phyloP scores from a whole-genome alignment of 177 flowering plant species.

The Telopea speciosissima region DNA sequence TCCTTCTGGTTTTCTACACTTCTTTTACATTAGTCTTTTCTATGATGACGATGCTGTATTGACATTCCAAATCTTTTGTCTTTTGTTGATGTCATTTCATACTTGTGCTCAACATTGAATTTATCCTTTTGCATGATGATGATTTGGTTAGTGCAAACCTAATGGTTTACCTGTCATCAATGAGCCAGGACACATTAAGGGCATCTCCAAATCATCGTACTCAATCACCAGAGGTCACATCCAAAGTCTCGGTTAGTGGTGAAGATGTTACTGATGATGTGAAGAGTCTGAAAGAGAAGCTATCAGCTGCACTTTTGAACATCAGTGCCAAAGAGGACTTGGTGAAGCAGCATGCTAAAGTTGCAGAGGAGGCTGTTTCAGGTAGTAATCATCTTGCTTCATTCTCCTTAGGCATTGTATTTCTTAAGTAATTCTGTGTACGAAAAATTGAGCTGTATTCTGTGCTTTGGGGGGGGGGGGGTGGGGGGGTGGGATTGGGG shows the following conservation, averaged over 20 bases:
- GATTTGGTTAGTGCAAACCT: conserved; percentile 1
- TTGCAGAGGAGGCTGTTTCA: conserved; percentile 98
- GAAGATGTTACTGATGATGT: conserved; percentile 38
- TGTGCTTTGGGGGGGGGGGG: too few species aligned
- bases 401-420: too few species aligned
- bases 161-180: conserved; percentile 1
- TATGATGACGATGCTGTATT: neutral
- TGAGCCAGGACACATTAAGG: conserved; percentile 47
- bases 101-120: neutral
- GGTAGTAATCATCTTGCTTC: conserved; percentile 34
- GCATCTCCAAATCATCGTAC: conserved; percentile 45
- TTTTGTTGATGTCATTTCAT: neutral
- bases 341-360: conserved; percentile 85
- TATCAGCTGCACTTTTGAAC: conserved; percentile 81
- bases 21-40: too few species aligned
- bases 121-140: conserved; percentile 5
- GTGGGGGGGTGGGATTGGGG: too few species aligned
- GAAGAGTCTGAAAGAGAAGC: conserved; percentile 53
- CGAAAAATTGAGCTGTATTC: too few species aligned
- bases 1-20: too few species aligned
- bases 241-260: conserved; percentile 26
- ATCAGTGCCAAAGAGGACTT: conserved; percentile 85
- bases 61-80: neutral
- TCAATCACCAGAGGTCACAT: conserved; percentile 69
- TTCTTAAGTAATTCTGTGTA: too few species aligned